Evolutionary conservation across 257 asterid species (phyloP), one percentile per base, ranked within the genome.

Genomic region (Solanum chilense): DNA sequence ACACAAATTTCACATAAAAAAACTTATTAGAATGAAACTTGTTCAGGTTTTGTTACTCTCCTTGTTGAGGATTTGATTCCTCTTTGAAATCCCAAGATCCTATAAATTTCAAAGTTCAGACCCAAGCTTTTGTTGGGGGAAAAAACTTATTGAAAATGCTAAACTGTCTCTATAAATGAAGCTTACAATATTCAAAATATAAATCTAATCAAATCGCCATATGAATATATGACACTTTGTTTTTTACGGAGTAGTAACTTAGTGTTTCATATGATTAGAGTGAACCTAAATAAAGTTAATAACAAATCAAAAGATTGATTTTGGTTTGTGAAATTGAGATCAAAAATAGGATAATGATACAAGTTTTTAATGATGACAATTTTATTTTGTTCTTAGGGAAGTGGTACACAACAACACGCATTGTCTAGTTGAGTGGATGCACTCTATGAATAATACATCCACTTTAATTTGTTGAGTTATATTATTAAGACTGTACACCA

Each of bases 321-420:
- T 64, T 66, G 68, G 52, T 37, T 52, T 69, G 68, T 86, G 23
- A 81, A 76, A 80, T 45, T 39, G 84, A 80, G 85, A 74, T 75
- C n/a, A 25, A 86, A 29, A 75, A 83, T 20, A 74, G 41, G 74
- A n/a, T 74, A 74, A 37, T 25, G 21, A 73, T 14, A 64, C 66
- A 18, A 85, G 45, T 87, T 84, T 84, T 70, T 84, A 83, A 87
- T 86, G 86, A 91, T 60, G 80, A 64, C 86, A 86, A 16, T 37
- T 37, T 33, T 37, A 20, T 74, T 41, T 81, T 52, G 71, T 41
- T 78, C 27, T 37, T 60, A 52, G 87, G 33, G 12, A 88, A 91
- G 98, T 92, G 88, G 92, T 93, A 93, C 96, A 94, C 96, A 93
- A 85, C 95, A 92, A 93, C 95, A 92, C 87, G 97, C 97, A 93